phyloP scores from a whole-genome alignment of 1,139 yeast genomes.

The Hemisphaericaspora subhashii region DNA sequence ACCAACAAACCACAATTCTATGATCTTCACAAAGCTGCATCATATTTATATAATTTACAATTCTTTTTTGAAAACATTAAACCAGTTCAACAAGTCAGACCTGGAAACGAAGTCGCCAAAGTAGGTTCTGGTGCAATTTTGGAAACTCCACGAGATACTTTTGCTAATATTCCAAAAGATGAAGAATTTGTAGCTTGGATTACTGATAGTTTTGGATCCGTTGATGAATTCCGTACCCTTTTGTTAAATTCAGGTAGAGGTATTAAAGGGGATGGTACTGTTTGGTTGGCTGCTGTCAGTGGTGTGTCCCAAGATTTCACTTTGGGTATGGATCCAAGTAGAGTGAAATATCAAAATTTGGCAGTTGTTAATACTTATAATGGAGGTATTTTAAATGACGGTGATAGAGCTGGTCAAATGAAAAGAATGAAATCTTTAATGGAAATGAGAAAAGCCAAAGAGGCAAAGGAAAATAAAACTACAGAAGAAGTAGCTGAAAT shows the following conservation, averaged over 20 bases:
- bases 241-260: constrained; percentile 60
- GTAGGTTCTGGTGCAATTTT: constrained; percentile 36
- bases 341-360: constrained; percentile 43
- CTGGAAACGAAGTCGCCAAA: constrained; percentile 21
- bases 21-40: constrained; percentile 55
- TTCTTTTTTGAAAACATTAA: constrained; percentile 59
- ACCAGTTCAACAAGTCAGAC: constrained; percentile 21
- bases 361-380: constrained; percentile 76
- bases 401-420: constrained; percentile 53
- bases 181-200: constrained; percentile 45
- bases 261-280: constrained; percentile 72
- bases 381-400: constrained; percentile 64
- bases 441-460: constrained; percentile 17
- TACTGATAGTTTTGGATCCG: constrained; percentile 61
- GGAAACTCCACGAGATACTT: constrained; percentile 38
- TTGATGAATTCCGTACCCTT: constrained; percentile 64
- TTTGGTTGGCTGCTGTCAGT: constrained; percentile 71
- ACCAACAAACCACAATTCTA: constrained; percentile 49
- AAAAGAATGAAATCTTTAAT: constrained; percentile 29
- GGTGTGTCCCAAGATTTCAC: constrained; percentile 32
- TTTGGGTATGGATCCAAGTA: constrained; percentile 17
- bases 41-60: constrained; percentile 57
- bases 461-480: constrained; percentile 14
- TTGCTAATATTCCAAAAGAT: constrained; percentile 40
- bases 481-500: constrained; percentile 12